Evolutionary conservation across 257 asterid genomes (phyloP).

Genomic region (Eustoma russellianum): DNA sequence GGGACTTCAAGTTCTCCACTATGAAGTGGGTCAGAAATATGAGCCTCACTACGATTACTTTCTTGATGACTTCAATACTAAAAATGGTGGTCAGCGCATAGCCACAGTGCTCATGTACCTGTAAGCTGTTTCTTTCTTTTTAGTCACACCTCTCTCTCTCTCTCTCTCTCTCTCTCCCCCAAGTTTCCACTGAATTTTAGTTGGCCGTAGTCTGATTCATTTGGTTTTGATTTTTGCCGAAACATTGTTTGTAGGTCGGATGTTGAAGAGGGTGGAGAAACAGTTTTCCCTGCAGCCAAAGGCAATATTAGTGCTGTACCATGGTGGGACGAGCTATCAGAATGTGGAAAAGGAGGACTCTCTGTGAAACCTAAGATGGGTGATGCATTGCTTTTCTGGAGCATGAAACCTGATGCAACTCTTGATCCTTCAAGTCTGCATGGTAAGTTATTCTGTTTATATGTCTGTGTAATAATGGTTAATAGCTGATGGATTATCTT

Average conservation of each 20-base stretch:
- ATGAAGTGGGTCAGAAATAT: slow-evolving; percentile 94
- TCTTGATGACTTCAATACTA: slow-evolving; percentile 67
- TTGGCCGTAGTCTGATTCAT: neutral
- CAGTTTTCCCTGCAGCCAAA: slow-evolving; percentile 88
- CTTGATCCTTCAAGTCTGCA: slow-evolving; percentile 93
- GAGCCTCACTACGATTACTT: slow-evolving; percentile 97
- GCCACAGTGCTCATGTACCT: slow-evolving; percentile 94
- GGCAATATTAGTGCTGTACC: slow-evolving; percentile 81
- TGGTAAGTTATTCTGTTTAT: slow-evolving; percentile 41
- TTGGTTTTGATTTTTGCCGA: neutral
- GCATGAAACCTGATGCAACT: slow-evolving; percentile 88
- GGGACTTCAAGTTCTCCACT: slow-evolving; percentile 93
- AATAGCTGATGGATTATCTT: too few relatives aligned
- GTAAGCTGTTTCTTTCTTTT: slow-evolving; percentile 42
- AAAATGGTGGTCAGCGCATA: slow-evolving; percentile 93
- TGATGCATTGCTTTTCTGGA: slow-evolving; percentile 97
- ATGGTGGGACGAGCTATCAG: slow-evolving; percentile 93
- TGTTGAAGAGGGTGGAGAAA: slow-evolving; percentile 99
- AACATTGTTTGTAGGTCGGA: slow-evolving; percentile 55
- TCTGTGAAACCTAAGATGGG: slow-evolving; percentile 94
- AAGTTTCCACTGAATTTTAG: neutral
- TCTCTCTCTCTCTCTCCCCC: too few relatives aligned
- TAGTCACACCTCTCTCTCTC: too few relatives aligned
- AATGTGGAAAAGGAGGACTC: slow-evolving; percentile 88
- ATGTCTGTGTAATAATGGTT: too few relatives aligned